Base-by-base conservation (phyloP, 345 rosid species). In the Dipteronia sinensis region DNA sequence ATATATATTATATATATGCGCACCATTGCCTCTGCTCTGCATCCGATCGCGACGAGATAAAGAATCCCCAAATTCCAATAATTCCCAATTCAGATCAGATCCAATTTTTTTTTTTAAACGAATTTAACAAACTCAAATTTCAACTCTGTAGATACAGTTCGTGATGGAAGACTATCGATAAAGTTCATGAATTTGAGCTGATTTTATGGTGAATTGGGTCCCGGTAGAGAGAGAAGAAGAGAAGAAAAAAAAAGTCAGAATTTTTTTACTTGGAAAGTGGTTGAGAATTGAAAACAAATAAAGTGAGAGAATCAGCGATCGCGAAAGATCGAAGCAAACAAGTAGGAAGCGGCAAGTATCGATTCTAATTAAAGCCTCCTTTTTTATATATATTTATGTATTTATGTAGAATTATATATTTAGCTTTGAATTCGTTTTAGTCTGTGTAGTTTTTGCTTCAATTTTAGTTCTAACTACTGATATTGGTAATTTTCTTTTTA, bases 311-410 rank as follows among this genome's bases (percentile, higher is more conserved):
- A 78, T 78, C 40, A 74, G 79, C 71, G 76, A 73, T 74, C 80
- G 27, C 64, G 17, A 67, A 85, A 67, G 78, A 71, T 72, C 78
- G 51, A 69, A 74, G 71, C 53, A 63, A 58, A 76, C 69, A 38
- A 76, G 58, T 71, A 38, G 29, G 56, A 63, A 65, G 80, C 82
- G 46, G 80, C 85, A 85, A 85, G 83, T 51, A 82, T 85, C 72
- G 74, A 79, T 81, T 72, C 83, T 66, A 3, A 34, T 34, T 34
- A 40, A 34, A 10, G 19, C 62, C 56, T 51, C 68, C 38, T 15
- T 64, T 63, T 64, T 58, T 3, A 7, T 7, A 0, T 42, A 1
- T 17, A 1, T 72, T 9, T 56, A 11, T 31, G 0, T 31, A 22
- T 7, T 1, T 23, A n/a, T 13, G 9, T 11, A 12, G 49, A 46